Conservation (phyloP, 2,329 filamentous ascomycete genomes). For the Cercospora nicotianae region DNA sequence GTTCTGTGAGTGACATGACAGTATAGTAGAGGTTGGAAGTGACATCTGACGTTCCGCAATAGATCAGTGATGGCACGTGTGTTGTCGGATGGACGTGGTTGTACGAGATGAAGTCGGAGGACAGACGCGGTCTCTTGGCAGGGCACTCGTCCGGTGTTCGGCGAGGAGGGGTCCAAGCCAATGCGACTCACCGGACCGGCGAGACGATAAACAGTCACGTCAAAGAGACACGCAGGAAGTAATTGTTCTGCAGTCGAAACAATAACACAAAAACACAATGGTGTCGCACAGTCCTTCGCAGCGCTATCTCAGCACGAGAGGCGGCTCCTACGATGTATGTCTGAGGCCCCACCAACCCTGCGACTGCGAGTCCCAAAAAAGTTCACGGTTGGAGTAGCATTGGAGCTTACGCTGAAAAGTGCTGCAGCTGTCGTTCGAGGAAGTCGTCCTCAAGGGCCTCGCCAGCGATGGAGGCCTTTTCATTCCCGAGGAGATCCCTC, state of each 20-base stretch:
- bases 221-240: neutral
- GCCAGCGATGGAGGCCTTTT: conserved; percentile 85
- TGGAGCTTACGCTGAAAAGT: conserved; percentile 37
- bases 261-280: conserved; percentile 15
- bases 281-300: conserved; percentile 55
- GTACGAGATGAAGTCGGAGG: conserved; percentile 11
- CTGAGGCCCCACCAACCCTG: conserved; percentile 7
- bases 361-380: neutral
- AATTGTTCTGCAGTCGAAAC: neutral
- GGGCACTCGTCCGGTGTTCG: conserved; percentile 1
- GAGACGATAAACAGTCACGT: neutral
- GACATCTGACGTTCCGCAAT: neutral
- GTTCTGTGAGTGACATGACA: neutral
- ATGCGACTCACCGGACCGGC: conserved; percentile 7
- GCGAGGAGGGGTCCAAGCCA: conserved; percentile 6
- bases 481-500: conserved; percentile 79
- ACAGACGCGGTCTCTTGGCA: neutral
- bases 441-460: conserved; percentile 85
- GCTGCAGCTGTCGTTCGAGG: conserved; percentile 78
- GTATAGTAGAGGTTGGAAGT: neutral
- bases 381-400: conserved; percentile 13
- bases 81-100: conserved; percentile 3
- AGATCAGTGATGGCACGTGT: conserved; percentile 3
- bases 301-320: conserved; percentile 62
- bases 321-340: conserved; percentile 62